Base-by-base conservation (phyloP, 495 filamentous ascomycete species). In the Penicillium bialowiezense region DNA sequence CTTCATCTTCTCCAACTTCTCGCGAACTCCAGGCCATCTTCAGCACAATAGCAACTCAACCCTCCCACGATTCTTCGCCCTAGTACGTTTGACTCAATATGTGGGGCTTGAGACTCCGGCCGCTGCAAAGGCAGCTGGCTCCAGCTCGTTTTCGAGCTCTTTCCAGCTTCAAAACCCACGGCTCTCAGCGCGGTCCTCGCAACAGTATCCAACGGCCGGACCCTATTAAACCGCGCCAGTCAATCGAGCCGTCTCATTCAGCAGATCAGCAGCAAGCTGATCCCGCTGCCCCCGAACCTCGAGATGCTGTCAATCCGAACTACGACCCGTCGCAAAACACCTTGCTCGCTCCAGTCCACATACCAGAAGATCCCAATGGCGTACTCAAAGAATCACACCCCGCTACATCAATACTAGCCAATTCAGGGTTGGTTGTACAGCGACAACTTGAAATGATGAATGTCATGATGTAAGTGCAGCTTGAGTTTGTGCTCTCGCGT, bases 371-470 rank as follows among this genome's bases (percentile, higher is more conserved):
- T 48, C 78, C 81, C 6, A 60, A 80, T 72, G 78, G 68, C 39
- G 78, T 86, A 1, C 76, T 88, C 39, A 83, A 79, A 51, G 74
- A 73, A 44, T 71, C 60, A 3, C 85, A 88, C 54, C 85, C 85
- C 3, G 82, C 83, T 7, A 72, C 73, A 8, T 66, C 66, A 2
- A 70, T 87, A 9, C 61, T 87, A 17, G 71, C 76, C 10, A 84
- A 87, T 52, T 85, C 82, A 1, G 76, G 80, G 0, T 66, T 88
- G 14, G 81, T 88, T 0, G 69, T 88, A 3, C 83, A 86, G 50
- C 69, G 85, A 20, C 81, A 87, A 52, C 54, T 88, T 24, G 85
- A 87, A 63, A 70, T 87, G 56, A 85, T 87, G 77, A 87, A 86
- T 64, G 73, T 88, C 7, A 72, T 88, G 67, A 64, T 87, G 68